phyloP scores from a whole-genome alignment of 352 stramenopile genomes.

The Pythium insidiosum region DNA sequence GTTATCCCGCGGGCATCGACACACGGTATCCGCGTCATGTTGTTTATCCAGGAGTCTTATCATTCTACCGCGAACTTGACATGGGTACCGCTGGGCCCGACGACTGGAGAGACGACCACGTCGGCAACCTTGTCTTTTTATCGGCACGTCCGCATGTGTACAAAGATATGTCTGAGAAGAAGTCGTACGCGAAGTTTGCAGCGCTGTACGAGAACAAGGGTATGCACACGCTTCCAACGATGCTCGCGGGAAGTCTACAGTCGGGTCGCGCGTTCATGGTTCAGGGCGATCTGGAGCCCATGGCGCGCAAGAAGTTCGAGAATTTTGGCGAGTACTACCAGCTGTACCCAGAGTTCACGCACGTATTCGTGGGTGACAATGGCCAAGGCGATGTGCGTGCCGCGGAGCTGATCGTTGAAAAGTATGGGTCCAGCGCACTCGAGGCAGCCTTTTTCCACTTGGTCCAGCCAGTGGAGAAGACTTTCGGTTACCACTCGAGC shows the following conservation, averaged over 20 bases:
- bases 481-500: constrained; percentile 72
- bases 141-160: constrained; percentile 98
- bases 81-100: constrained; percentile 88
- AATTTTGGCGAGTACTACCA: constrained; percentile 92
- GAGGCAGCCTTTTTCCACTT: constrained; percentile 87
- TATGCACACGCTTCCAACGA: constrained; percentile 94
- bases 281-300: constrained; percentile 92
- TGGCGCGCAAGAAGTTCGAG: constrained; percentile 97
- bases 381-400: constrained; percentile 91
- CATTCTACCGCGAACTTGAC: constrained; percentile 97
- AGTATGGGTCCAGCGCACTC: constrained; percentile 50
- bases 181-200: constrained; percentile 96
- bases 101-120: constrained; percentile 80
- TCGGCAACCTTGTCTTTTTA: constrained; percentile 98
- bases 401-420: constrained; percentile 84
- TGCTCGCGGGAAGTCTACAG: constrained; percentile 92
- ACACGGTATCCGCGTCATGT: constrained; percentile 88
- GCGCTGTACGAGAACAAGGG: constrained; percentile 88
- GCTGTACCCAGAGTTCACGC: constrained; percentile 97
- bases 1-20: constrained; percentile 94
- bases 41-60: constrained; percentile 96
- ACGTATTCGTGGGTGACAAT: constrained; percentile 99
- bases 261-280: constrained; percentile 94
- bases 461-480: constrained; percentile 81
- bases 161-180: constrained; percentile 97